Base-by-base conservation (phyloP, 2,329 filamentous ascomycete species). In the Thelonectria olida region DNA sequence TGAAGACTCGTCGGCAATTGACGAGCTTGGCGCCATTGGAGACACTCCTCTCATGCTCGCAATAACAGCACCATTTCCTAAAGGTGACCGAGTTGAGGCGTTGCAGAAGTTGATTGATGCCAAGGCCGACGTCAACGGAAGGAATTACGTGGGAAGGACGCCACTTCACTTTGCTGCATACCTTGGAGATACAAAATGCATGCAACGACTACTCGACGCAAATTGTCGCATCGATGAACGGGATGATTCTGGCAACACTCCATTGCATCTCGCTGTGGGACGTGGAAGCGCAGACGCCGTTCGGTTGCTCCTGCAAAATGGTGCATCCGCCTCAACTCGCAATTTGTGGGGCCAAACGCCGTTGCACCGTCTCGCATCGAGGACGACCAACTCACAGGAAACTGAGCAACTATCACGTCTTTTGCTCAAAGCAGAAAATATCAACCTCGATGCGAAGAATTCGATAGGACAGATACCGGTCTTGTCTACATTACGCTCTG, bases 1-100 rank as follows among this genome's bases (percentile, higher is more conserved):
- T 6, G 38, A 61, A 4, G 61, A 68, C 4, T 48, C 64, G 15
- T 62, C 61, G 56, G 47, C 58, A 4, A 47, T 63, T 5, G 13
- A 58, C 42, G 38, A 42, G 1, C n/a, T 61, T 1, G 52, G 63
- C 15, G 3, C 7, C 2, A 31, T 10, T 0, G 58, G 56, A 0
- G 1, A 13, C 0, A 13, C 54, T 1, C 54, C 66, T 1, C 42
- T 68, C 20, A 1, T 17, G 3, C 2, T 49, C 1, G 58, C 62
- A 8, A 7, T 15, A 1, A 0, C 0, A 0, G 15, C 38, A 9
- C 5, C 2, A 8, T 20, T 41, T n/a, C n/a, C 4, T 9, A 4
- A 41, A 10, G 1, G 0, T 0, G 1, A 22, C 7, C 41, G 15
- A 7, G 1, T 44, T 7, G 22, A 2, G 7, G 31, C 19, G 1